These are phyloP conservation scores for Penicillium ochrochloron DNA, from an alignment of 495 filamentous ascomycete species.

Conservation along the genomic window DNA sequence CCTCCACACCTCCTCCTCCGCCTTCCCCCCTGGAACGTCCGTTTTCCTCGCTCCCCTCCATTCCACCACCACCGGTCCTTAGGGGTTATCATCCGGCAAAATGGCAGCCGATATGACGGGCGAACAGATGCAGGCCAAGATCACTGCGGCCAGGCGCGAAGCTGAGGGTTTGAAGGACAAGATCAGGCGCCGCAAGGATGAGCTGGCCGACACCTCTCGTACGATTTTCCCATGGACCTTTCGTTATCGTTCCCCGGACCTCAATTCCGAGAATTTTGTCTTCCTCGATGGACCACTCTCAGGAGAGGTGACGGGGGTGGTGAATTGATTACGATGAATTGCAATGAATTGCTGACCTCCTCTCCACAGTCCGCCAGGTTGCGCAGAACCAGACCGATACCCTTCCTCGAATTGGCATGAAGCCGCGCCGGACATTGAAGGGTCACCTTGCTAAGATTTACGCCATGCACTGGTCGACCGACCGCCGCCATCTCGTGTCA, in stretches of 20 bases:
- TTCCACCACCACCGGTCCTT: conserved; percentile 26
- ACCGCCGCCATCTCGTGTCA: conserved; percentile 95
- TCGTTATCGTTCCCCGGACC: conserved; percentile 9
- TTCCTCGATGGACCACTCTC: not conserved
- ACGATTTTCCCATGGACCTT: conserved; percentile 50
- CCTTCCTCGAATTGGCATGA: conserved; percentile 93
- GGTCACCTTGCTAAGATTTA: conserved; percentile 99
- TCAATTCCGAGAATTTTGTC: not conserved
- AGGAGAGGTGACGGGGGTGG: not conserved
- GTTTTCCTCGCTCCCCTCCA: conserved; percentile 22
- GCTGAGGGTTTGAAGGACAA: conserved; percentile 97
- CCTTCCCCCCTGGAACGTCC: conserved; percentile 21
- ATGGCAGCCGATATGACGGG: conserved; percentile 69
- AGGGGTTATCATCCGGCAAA: conserved; percentile 39
- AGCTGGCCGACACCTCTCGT: conserved; percentile 96
- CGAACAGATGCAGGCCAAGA: conserved; percentile 82
- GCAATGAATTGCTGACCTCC: conserved; percentile 20
- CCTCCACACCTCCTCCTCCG: conserved; percentile 18
- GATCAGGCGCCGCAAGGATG: conserved; percentile 99
- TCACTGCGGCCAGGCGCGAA: conserved; percentile 95
- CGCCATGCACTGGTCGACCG: conserved; percentile 99
- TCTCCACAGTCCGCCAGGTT: conserved; percentile 79
- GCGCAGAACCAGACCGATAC: conserved; percentile 86
- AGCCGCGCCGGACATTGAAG: conserved; percentile 91
- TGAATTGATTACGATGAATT: not conserved